A percentile compares a stretch with the other conserved stretches of the same genome.
phyloP scores from a whole-genome alignment of 306 rosid genomes.

The Cicer pinnatifidum region DNA sequence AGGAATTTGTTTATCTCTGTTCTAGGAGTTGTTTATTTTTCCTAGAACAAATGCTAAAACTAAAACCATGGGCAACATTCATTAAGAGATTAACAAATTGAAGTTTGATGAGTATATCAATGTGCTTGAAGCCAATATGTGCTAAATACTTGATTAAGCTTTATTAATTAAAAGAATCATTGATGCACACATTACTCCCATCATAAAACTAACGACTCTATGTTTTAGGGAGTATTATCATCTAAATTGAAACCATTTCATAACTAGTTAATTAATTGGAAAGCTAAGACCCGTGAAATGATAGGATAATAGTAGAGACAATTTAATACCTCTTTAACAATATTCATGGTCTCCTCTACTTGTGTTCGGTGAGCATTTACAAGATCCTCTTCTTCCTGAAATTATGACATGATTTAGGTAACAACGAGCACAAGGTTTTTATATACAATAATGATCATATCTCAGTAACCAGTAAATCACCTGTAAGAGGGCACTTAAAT shows the following conservation, averaged over 20 bases:
- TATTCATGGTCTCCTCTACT: conserved; percentile 98
- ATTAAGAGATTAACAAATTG: conserved; percentile 23
- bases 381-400: conserved; percentile 98
- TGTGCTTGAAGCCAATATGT: neutral
- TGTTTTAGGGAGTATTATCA: conserved; percentile 3
- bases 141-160: neutral
- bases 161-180: conserved; percentile 19
- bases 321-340: conserved; percentile 82
- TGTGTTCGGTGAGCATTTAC: conserved; percentile 96
- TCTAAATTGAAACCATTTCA: conserved; percentile 22
- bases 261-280: conserved; percentile 24
- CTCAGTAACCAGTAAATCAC: conserved; percentile 49
- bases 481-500: conserved; percentile 87
- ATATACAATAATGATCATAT: conserved; percentile 1
- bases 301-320: conserved; percentile 20
- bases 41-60: conserved; percentile 21
- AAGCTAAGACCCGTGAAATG: conserved; percentile 21
- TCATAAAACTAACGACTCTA: neutral
- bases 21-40: conserved; percentile 14
- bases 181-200: neutral
- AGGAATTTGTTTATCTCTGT: conserved; percentile 22
- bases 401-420: conserved; percentile 39
- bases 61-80: conserved; percentile 15
- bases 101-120: conserved; percentile 7
- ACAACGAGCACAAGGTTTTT: conserved; percentile 1